Evolutionary conservation across 805 yeast species (phyloP), one percentile per base, ranked within the genome.

Genomic region (Ogataea nonfermentans): DNA sequence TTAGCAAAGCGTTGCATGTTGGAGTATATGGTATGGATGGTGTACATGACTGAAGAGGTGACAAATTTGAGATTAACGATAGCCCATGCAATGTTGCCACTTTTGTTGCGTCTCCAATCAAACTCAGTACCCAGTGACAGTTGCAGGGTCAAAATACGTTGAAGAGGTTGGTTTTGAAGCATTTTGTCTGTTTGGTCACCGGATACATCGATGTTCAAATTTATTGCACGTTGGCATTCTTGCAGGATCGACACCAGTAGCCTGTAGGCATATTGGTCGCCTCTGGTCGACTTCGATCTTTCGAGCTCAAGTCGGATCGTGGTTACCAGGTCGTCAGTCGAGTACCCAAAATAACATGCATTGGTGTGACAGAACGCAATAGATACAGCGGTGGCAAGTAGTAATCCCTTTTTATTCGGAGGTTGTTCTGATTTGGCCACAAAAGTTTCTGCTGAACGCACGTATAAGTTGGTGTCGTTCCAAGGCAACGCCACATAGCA

Each of bases 121-220:
- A 54, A 52, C 16, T 62, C 47, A 14, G 70, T 73, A 1, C 93
- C 91, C 27, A 87, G 56, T 0, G 79, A 66, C 41, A 83, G 67
- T 53, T 87, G 95, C 37, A 87, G 64, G 11, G 87, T 76, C 24
- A 87, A 62, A 33, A 88, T 63, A 37, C 83, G 73, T 53, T 86
- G 95, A 37, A 85, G 67, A 2, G 93, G 88, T 9, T 91, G 91
- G 51, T 80, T 81, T 13, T 81, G 81, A 27, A 87, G 63, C 44
- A 86, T 66, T 53, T 81, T 80, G 53, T 87, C 96, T 2, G 84
- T 79, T 34, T 81, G 84, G 40, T 86, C 95, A 38, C 78, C 76
- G 6, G 80, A 73, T 33, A 79, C 76, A 53, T 83, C 85, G 38
- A 87, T 68, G 23, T 79, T 77, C 52, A 87, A 80, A 52, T 79